Evolutionary conservation across 441 rosid species (phyloP).

Genomic region (Erodium texanum): DNA sequence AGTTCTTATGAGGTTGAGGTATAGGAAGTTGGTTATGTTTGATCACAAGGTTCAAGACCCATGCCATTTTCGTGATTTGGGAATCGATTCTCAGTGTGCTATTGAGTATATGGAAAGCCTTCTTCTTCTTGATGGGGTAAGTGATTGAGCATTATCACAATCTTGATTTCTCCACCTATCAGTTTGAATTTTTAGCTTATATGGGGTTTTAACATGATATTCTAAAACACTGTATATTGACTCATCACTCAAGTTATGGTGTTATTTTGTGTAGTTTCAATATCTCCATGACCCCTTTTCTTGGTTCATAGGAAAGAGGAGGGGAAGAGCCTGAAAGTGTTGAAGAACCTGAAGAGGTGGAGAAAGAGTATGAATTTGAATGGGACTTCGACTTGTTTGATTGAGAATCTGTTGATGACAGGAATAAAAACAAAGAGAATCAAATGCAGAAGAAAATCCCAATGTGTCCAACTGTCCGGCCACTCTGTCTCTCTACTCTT

Average conservation of each 20-base stretch:
- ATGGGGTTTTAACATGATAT: too few species aligned
- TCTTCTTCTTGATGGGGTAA: slow-evolving; percentile 6
- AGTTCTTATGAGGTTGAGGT: background rate
- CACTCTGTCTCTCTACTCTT: too few species aligned
- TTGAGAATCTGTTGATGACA: too few species aligned
- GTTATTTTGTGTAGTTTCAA: too few species aligned
- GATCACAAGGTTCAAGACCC: background rate
- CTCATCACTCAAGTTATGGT: too few species aligned
- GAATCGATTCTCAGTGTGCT: background rate
- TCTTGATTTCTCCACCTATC: too few species aligned
- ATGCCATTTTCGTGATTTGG: background rate
- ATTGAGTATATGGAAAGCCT: background rate
- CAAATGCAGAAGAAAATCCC: too few species aligned
- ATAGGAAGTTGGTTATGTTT: background rate
- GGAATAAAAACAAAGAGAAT: too few species aligned
- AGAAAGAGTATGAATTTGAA: background rate
- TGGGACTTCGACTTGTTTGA: background rate
- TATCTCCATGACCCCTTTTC: too few species aligned
- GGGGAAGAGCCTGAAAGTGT: background rate
- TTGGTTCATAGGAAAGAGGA: background rate
- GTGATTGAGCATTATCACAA: background rate
- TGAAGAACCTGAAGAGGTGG: background rate
- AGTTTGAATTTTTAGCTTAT: too few species aligned
- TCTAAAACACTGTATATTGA: too few species aligned
- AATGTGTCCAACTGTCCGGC: too few species aligned